A percentile compares a stretch with the other conserved stretches of the same genome.
Evolutionary conservation across 108 stramenopile genomes (phyloP).

Genomic region (Aurantiochytrium sp.): DNA sequence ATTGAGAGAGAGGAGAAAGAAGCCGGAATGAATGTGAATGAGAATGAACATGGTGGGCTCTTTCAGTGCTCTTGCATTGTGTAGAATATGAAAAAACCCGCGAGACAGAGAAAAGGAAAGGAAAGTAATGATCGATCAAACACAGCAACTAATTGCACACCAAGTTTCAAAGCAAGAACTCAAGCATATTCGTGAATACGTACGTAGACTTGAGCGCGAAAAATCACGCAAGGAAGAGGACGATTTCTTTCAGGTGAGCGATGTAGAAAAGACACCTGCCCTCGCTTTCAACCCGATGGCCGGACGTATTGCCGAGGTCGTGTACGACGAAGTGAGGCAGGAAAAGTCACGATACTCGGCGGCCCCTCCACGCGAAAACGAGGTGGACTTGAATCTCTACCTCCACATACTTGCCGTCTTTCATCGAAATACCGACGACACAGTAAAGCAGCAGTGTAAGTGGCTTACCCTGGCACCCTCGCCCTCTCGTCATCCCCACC

Average conservation of each 20-base stretch:
- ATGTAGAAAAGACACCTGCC: neutral
- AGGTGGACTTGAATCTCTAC: neutral
- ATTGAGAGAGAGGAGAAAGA: too few relatives aligned
- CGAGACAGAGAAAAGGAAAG: too few relatives aligned
- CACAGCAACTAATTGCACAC: too few relatives aligned
- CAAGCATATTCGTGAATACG: neutral
- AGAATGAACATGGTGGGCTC: too few relatives aligned
- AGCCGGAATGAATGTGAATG: too few relatives aligned
- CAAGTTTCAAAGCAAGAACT: neutral
- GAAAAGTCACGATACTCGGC: neutral
- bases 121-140: too few relatives aligned
- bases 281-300: neutral
- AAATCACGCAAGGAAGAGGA: neutral
- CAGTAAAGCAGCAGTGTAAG: neutral
- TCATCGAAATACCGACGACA: neutral
- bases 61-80: too few relatives aligned
- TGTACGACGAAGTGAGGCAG: neutral
- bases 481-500: neutral
- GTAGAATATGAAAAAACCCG: too few relatives aligned
- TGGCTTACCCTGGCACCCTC: neutral
- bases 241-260: neutral
- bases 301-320: neutral
- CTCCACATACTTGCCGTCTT: neutral
- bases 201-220: neutral
- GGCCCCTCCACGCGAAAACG: neutral